These are phyloP conservation scores for Cladophialophora immunda DNA, from an alignment of 2,329 filamentous ascomycete genomes.

Conservation along the genomic window DNA sequence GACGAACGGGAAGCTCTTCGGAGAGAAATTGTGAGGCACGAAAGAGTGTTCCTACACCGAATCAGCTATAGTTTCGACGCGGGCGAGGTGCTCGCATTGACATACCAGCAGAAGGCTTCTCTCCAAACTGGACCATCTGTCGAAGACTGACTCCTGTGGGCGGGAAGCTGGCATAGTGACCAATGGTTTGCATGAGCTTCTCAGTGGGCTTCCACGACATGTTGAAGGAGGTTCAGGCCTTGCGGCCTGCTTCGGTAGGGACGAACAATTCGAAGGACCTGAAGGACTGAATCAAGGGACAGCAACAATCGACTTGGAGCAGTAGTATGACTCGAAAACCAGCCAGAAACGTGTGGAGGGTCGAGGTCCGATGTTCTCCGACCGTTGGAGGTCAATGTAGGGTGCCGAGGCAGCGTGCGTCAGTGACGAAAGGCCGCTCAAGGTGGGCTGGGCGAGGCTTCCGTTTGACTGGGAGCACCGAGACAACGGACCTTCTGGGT, in stretches of 20 bases:
- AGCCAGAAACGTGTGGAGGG: constrained; percentile 17
- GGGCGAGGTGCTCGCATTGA: constrained; percentile 6
- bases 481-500: neutral
- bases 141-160: constrained; percentile 94
- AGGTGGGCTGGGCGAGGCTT: constrained; percentile 2
- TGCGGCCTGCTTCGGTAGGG: constrained; percentile 40
- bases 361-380: constrained; percentile 37
- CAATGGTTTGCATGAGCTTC: constrained; percentile 94
- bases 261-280: constrained; percentile 34
- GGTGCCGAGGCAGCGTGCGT: constrained; percentile 31
- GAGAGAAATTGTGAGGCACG: constrained; percentile 97
- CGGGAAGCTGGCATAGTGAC: constrained; percentile 95
- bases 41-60: constrained; percentile 81
- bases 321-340: constrained; percentile 31
- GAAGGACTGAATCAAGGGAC: constrained; percentile 16
- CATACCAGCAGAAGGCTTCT: constrained; percentile 87
- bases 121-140: constrained; percentile 99
- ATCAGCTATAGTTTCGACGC: neutral
- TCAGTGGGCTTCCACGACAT: constrained; percentile 97
- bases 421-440: constrained; percentile 5
- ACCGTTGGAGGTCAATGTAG: constrained; percentile 21
- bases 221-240: constrained; percentile 43
- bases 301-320: neutral
- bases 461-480: neutral
- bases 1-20: constrained; percentile 94